A percentile compares a stretch with the other conserved stretches of the same genome.
Conservation (phyloP, 2,329 filamentous ascomycete species). For the Trichoderma pleuroti region DNA sequence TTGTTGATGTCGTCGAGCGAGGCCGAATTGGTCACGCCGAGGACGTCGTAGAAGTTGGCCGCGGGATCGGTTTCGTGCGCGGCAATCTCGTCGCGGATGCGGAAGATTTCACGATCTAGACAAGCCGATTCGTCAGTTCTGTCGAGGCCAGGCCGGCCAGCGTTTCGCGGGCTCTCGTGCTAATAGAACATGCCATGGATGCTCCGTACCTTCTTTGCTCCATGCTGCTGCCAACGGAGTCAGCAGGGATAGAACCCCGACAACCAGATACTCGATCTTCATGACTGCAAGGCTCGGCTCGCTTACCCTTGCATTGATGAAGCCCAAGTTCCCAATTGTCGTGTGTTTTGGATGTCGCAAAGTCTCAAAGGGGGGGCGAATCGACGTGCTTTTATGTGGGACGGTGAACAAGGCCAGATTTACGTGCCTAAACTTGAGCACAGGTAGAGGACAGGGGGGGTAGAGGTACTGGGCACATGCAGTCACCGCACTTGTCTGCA, state of each 20-base stretch:
- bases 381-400: slow-evolving; percentile 17
- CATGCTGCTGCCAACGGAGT: slow-evolving; percentile 69
- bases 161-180: neutral
- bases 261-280: slow-evolving; percentile 64
- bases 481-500: neutral
- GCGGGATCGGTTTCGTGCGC: slow-evolving; percentile 72
- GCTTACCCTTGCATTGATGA: slow-evolving; percentile 7
- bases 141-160: neutral
- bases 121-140: neutral
- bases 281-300: slow-evolving; percentile 51
- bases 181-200: neutral
- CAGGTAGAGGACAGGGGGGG: neutral
- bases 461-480: neutral
- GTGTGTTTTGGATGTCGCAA: slow-evolving; percentile 6
- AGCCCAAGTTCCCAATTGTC: neutral
- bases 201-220: slow-evolving; percentile 73
- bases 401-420: slow-evolving; percentile 15
- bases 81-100: slow-evolving; percentile 81
- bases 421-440: neutral
- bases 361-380: neutral
- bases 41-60: slow-evolving; percentile 90
- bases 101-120: slow-evolving; percentile 95
- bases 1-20: slow-evolving; percentile 87
- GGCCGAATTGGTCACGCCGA: slow-evolving; percentile 70
- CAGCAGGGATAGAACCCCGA: slow-evolving; percentile 67